phyloP scores from a whole-genome alignment of 2,329 filamentous ascomycete genomes.

The Simplicillium aogashimaense region DNA sequence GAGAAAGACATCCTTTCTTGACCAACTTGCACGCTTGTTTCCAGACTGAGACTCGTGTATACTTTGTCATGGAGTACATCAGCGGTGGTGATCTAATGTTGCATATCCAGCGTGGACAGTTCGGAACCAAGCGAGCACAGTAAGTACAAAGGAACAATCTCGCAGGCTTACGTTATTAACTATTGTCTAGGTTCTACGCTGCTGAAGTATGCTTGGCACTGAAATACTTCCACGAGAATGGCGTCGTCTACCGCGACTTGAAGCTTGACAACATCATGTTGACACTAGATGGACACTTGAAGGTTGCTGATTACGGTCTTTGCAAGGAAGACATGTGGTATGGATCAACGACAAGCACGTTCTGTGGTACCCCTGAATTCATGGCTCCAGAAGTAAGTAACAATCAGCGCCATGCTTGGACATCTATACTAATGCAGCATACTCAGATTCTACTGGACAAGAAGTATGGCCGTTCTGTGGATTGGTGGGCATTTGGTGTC shows the following conservation, averaged over 20 bases:
- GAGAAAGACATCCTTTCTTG: conserved; percentile 92
- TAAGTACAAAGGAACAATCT: conserved; percentile 36
- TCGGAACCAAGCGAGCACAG: conserved; percentile 92
- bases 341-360: conserved; percentile 90
- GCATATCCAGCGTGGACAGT: conserved; percentile 94
- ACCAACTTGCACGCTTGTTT: conserved; percentile 95
- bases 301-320: conserved; percentile 95
- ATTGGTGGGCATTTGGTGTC: conserved; percentile 99
- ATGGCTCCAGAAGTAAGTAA: conserved; percentile 83
- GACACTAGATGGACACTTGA: conserved; percentile 93
- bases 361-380: conserved; percentile 98
- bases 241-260: conserved; percentile 95
- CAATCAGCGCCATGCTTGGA: too few species aligned
- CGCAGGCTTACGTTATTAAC: conserved; percentile 8
- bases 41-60: conserved; percentile 95
- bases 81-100: conserved; percentile 98
- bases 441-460: conserved; percentile 86
- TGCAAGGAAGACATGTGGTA: conserved; percentile 99
- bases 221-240: conserved; percentile 99
- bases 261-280: conserved; percentile 90
- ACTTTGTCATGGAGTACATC: conserved; percentile 99
- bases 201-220: conserved; percentile 93
- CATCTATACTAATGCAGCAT: conserved; percentile 17
- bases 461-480: conserved; percentile 93
- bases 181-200: conserved; percentile 70